Percentiles rank a stretch among this genome's conserved stretches.
Conservation (phyloP, 768 basidiomycete genomes). For the Wakefieldia striispora region DNA sequence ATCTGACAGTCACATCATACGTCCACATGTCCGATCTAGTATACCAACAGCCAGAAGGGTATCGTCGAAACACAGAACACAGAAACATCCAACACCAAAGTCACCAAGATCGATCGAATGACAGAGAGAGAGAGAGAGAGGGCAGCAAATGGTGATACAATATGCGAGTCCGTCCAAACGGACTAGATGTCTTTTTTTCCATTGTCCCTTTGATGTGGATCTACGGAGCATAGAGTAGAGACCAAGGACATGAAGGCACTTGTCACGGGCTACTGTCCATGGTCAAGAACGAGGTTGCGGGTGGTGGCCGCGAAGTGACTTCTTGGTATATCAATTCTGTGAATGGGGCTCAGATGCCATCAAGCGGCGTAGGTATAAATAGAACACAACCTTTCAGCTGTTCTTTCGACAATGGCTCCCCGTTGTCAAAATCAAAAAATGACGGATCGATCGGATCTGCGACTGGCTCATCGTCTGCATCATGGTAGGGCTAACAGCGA, state of each 20-base stretch:
- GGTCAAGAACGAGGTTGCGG: constrained; percentile 13
- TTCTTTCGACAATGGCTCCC: constrained; percentile 60
- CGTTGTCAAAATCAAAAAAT: constrained; percentile 84
- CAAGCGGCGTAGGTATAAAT: not conserved
- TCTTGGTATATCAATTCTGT: constrained; percentile 50
- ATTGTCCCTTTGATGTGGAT: too few species aligned
- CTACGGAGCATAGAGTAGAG: not conserved
- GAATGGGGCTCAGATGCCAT: not conserved
- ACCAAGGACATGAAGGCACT: not conserved
- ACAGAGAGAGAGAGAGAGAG: not conserved
- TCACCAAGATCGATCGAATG: not conserved
- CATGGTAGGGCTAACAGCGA: constrained; percentile 75
- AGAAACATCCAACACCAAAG: not conserved
- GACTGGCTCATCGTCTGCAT: constrained; percentile 84
- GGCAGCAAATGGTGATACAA: not conserved
- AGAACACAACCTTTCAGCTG: constrained; percentile 55
- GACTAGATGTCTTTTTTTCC: too few species aligned
- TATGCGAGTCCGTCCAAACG: too few species aligned
- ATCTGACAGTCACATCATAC: too few species aligned
- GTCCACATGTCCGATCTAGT: too few species aligned
- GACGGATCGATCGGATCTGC: constrained; percentile 72
- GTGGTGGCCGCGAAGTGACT: constrained; percentile 33
- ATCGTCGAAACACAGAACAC: constrained; percentile 2
- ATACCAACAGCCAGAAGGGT: not conserved
- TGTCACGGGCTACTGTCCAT: constrained; percentile 13